phyloP scores from a whole-genome alignment of 441 rosid species.

The Jatropha podagrica region DNA sequence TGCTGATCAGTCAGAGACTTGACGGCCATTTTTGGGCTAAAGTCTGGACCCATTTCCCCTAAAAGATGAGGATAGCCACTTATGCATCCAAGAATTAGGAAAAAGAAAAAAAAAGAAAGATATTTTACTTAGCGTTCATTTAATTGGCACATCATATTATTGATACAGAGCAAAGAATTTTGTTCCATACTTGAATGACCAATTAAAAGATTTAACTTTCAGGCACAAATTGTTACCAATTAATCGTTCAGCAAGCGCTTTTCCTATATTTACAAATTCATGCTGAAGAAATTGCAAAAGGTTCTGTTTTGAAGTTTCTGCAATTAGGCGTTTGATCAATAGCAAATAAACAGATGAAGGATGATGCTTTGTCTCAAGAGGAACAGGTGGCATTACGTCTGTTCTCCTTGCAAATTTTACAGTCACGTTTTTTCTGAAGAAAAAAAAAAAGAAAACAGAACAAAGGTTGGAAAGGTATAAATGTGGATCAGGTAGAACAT shows the following conservation, averaged over 20 bases:
- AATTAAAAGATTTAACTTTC: conserved; percentile 1
- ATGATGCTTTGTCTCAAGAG: conserved; percentile 94
- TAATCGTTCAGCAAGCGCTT: conserved; percentile 73
- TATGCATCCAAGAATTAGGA: conserved; percentile 15
- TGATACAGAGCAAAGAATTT: neutral
- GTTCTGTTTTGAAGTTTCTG: conserved; percentile 83
- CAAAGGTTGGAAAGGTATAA: neutral
- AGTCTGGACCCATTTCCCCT: conserved; percentile 99
- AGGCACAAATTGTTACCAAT: conserved; percentile 54
- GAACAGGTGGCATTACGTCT: conserved; percentile 97
- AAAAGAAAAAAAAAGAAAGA: neutral
- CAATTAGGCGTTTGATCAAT: conserved; percentile 87
- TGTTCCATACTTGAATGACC: conserved; percentile 16
- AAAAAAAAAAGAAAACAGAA: conserved; percentile 1
- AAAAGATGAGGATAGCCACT: conserved; percentile 22
- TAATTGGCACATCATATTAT: neutral
- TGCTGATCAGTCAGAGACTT: conserved; percentile 87
- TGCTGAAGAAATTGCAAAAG: conserved; percentile 93
- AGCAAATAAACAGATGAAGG: conserved; percentile 96
- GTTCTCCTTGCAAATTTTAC: conserved; percentile 88
- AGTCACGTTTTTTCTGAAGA: conserved; percentile 78
- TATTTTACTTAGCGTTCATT: neutral
- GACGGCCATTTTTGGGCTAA: conserved; percentile 73
- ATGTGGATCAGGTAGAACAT: neutral
- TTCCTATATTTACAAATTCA: conserved; percentile 91